Evolutionary conservation across 2,329 filamentous ascomycete species (phyloP).

Genomic region (Rutstroemia sp.): DNA sequence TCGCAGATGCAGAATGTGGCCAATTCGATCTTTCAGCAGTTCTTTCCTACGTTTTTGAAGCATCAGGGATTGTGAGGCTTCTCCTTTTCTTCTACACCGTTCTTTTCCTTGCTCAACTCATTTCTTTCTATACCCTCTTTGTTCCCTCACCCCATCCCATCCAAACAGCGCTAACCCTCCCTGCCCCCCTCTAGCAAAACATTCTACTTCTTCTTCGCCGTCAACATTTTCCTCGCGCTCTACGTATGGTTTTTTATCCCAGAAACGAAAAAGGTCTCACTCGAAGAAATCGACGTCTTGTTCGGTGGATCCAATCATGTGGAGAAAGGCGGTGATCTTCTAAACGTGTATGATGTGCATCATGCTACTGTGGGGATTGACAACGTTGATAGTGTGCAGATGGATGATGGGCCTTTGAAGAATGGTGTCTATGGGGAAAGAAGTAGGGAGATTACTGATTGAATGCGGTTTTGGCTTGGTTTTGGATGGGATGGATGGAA

Average conservation of each 20-base stretch:
- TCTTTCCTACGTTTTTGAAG: conserved; percentile 5
- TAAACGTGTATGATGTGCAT: conserved; percentile 1
- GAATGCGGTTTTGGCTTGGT: not conserved
- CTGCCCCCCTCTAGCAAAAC: not conserved
- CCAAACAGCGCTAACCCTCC: not conserved
- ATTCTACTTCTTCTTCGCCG: conserved; percentile 58
- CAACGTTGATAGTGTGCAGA: not conserved
- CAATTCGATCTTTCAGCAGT: conserved; percentile 7
- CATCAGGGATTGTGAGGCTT: conserved; percentile 3
- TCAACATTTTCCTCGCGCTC: conserved; percentile 32
- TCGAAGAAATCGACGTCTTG: conserved; percentile 57
- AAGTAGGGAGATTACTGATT: not conserved
- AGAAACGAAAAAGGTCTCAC: conserved; percentile 58
- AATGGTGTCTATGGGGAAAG: too few species aligned
- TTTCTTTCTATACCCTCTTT: not conserved
- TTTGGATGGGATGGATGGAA: not conserved
- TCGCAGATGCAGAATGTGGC: conserved; percentile 7
- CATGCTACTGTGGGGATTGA: not conserved
- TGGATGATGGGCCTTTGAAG: not conserved
- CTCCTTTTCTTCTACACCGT: not conserved
- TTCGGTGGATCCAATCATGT: conserved; percentile 35
- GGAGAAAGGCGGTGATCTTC: not conserved
- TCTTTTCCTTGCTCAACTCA: too few species aligned
- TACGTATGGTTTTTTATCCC: conserved; percentile 58
- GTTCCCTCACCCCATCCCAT: not conserved